phyloP scores from a whole-genome alignment of 192 early-diverging fungal species.

The Rhizoclosmatium globosum region DNA sequence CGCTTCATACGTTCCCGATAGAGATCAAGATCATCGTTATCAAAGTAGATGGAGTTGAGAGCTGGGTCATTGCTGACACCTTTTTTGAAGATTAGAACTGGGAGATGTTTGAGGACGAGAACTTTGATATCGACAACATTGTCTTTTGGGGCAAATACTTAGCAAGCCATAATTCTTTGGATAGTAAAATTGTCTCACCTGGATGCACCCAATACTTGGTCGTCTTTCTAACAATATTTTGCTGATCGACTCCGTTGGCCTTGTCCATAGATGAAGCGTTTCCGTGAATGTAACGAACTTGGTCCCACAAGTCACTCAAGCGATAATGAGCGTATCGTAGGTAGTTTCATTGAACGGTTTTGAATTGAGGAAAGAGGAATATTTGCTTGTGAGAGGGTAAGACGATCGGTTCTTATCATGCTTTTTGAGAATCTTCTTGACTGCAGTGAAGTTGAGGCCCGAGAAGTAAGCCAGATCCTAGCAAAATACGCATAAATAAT shows the following conservation, averaged over 20 bases:
- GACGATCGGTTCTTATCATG: conserved; percentile 89
- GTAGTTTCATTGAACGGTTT: conserved; percentile 83
- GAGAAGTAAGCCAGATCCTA: conserved; percentile 38
- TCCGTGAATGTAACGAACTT: conserved; percentile 32
- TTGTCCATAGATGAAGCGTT: conserved; percentile 30
- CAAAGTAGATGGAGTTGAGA: conserved; percentile 89
- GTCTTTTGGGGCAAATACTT: conserved; percentile 53
- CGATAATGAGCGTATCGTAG: conserved; percentile 82
- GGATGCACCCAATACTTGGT: conserved; percentile 92
- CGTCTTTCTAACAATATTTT: conserved; percentile 81
- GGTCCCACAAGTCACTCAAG: conserved; percentile 56
- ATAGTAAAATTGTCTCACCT: conserved; percentile 33
- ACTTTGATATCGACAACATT: conserved; percentile 93
- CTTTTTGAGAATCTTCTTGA: conserved; percentile 83
- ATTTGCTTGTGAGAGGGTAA: conserved; percentile 76
- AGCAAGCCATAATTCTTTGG: not conserved
- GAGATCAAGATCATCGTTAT: conserved; percentile 81
- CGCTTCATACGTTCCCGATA: conserved; percentile 85
- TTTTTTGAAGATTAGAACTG: conserved; percentile 87
- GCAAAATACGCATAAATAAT: not conserved
- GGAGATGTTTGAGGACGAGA: conserved; percentile 87
- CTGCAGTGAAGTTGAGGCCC: conserved; percentile 27
- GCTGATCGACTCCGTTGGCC: conserved; percentile 56
- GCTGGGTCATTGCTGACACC: conserved; percentile 79
- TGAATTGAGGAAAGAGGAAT: conserved; percentile 76